Base-by-base conservation (phyloP, 345 rosid genomes). In the Salix viminalis region DNA sequence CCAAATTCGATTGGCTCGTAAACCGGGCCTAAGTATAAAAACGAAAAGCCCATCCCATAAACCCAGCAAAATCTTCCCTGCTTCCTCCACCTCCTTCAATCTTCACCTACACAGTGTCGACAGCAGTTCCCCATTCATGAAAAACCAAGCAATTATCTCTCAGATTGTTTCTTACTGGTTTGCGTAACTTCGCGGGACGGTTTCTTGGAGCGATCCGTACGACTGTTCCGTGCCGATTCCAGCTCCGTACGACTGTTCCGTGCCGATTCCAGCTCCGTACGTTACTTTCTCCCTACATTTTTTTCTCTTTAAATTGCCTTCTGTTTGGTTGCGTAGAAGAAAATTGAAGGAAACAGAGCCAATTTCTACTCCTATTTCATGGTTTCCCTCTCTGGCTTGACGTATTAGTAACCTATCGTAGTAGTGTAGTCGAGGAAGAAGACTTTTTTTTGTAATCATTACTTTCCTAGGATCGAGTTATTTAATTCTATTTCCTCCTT, bases 181-280 rank as follows among this genome's bases (percentile, higher is more conserved):
- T 76, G 58, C 58, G 42, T 76, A 58, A 69, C 68, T 39, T 41
- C 69, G 4, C 60, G 74, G 69, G 79, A 76, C n/a, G 79, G 69
- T 41, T 76, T 76, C 74, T 44, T 76, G 16, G 74, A 76, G 39
- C 69, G 79, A 76, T 76, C 80, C 13, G 80, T 6, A 0, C 75
- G 89, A 81, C 66, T 95, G 64, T 95, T 91, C 80, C 91, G 93
- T 65, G 94, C 93, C 74, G 96, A 90, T 88, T 98, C 97, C 36
- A 89, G 91, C 78, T 96, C 97, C 61, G 98, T 93, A 86, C 18
- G 91, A 81, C 66, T 95, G 64, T 95, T 91, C 80, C 91, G 93
- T 65, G 94, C 93, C 74, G 96, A 90, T 88, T 98, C 97, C 36
- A 89, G 91, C 78, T 96, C 97, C 61, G 98, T 93, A 86, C 18